Evolutionary conservation across 495 filamentous ascomycete genomes (phyloP), one percentile per base, ranked within the genome.

Genomic region (Pseudotulostoma volvatum): DNA sequence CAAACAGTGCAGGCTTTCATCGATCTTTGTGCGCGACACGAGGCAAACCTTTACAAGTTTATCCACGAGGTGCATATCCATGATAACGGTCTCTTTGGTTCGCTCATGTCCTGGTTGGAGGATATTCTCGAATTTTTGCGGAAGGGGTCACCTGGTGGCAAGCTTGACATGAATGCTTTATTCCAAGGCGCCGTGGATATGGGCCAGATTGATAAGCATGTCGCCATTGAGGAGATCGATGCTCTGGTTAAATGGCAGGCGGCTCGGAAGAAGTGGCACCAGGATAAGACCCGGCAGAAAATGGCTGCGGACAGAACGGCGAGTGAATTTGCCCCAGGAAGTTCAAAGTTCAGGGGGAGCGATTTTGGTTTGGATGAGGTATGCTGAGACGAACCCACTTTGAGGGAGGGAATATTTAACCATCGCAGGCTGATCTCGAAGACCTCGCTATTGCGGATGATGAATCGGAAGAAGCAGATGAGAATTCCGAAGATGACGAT

Each of bases 1-100:
- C 86, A 94, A 60, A 97, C 90, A 0, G 90, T 97, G n/a, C 90
- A 97, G 56, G 72, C 84, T 25, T 97, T 97, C 55, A 97, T 96
- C 54, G 92, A 97, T 54, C 73, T 97, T 31, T 97, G 90, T 55
- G 81, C 84, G 41, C 76, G 90, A 11, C 90, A 97, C 54, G 79
- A 97, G 60, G 74, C 84, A 52, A 87, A 92, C 64, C 93, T 97
- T 54, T 97, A 97, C 68, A 95, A 93, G 52, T 97, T 97, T 52
- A 76, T 97, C 2, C 90, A 97, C 51, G 92, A 97, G 58, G 90
- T 96, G 1, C 90, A 97, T 54, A 74, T 81, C n/a, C 90, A 97
- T 54, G 90, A 97, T 54, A 87, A 97, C 47, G 90, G 90, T 3
- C 73, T 97, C 2, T 97, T 97, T 53, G 84, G 84, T 18, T 81